A percentile compares a stretch with the other conserved stretches of the same genome.
Conservation (phyloP, 2,329 filamentous ascomycete species). For the Trichophyton schoenleinii region DNA sequence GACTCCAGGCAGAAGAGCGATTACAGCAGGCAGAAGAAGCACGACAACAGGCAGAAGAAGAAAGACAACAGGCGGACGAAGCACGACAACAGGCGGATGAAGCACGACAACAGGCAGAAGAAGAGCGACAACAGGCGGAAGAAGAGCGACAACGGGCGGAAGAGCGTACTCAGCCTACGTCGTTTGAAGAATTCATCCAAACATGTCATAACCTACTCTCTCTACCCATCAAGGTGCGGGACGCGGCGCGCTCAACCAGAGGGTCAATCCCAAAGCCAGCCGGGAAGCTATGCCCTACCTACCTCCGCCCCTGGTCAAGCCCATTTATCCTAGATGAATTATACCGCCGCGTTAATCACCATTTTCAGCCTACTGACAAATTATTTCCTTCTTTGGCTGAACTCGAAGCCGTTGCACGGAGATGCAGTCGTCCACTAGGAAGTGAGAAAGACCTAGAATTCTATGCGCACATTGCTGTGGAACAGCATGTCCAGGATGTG, state of each 20-base stretch:
- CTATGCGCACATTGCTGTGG: slow-evolving; percentile 17
- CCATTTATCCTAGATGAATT: neutral
- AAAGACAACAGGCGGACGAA: neutral
- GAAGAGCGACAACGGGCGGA: neutral
- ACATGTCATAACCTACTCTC: slow-evolving; percentile 2
- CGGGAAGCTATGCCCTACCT: slow-evolving; percentile 1
- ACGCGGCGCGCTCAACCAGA: neutral
- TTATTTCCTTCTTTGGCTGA: neutral
- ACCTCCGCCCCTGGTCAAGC: neutral
- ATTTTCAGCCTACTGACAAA: neutral
- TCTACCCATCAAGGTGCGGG: neutral
- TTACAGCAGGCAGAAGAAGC: neutral
- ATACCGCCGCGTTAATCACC: neutral
- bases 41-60: neutral
- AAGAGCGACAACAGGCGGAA: neutral
- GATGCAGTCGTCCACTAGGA: slow-evolving; percentile 11
- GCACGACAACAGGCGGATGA: neutral
- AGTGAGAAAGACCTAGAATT: slow-evolving; percentile 15
- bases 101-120: neutral
- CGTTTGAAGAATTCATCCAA: neutral
- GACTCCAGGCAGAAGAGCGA: neutral
- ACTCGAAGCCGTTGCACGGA: neutral
- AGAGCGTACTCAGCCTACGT: neutral
- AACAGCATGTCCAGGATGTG: slow-evolving; percentile 17
- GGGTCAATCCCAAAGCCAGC: slow-evolving; percentile 2